A percentile compares a stretch with the other conserved stretches of the same genome.
phyloP scores from a whole-genome alignment of 768 basidiomycete genomes.

The Sutorius australiensis region DNA sequence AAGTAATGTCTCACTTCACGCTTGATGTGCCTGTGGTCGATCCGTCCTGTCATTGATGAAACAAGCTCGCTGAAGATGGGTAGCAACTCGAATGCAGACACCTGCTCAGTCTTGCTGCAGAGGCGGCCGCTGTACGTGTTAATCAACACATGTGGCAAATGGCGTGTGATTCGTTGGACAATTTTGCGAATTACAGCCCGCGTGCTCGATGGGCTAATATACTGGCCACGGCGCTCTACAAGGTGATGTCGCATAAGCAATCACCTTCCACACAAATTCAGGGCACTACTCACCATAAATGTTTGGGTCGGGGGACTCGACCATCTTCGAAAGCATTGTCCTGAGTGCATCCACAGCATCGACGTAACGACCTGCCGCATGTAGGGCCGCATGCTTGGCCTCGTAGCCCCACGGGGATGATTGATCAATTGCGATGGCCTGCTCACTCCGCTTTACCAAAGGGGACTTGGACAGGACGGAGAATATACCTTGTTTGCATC shows the following conservation, averaged over 20 bases:
- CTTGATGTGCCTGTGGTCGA: background rate
- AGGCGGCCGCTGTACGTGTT: background rate
- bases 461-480: background rate
- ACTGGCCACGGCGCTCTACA: background rate
- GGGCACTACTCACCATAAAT: background rate
- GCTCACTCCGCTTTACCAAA: background rate
- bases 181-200: background rate
- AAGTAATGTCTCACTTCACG: conserved; percentile 1
- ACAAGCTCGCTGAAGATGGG: background rate
- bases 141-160: background rate
- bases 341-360: background rate
- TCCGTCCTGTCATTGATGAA: background rate
- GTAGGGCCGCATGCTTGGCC: background rate
- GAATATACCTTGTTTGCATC: background rate
- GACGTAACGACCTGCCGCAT: background rate
- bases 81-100: background rate
- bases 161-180: background rate
- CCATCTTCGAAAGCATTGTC: background rate
- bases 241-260: background rate
- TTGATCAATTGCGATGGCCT: background rate
- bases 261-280: too few relatives aligned
- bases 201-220: background rate
- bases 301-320: background rate
- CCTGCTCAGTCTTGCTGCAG: background rate
- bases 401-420: conserved; percentile 3